Evolutionary conservation across 441 rosid genomes (phyloP), one percentile per base, ranked within the genome.

Genomic region (Theobroma grandiflorum): DNA sequence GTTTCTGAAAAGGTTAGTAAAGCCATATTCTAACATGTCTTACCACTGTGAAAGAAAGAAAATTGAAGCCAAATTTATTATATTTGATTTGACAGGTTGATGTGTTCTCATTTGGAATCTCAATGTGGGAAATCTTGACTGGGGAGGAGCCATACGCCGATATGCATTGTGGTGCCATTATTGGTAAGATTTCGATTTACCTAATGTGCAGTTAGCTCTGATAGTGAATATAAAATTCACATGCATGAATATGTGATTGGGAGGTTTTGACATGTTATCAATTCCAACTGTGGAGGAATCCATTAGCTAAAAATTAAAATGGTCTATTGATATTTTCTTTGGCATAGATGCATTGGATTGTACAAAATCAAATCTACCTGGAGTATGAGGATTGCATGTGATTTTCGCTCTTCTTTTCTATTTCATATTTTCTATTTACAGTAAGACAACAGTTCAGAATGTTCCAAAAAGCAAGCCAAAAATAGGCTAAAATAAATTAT

Each of bases 131-230:
- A 89, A 90, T 94, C 87, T 80, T 89, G 88, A 94, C 98, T 0
- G 89, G 94, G 65, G 94, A 94, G 82, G 99, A 94, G 81, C 99
- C 99, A 9, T 95, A 92, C 67, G 96, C 97, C 49, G 91, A 91
- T 81, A 89, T 95, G 98, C 98, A 95, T 74, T 93, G 95, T 77
- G 99, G 98, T 71, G 95, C 99, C 35, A 93, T 93, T 74, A 95
- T 95, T 73, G 98, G 98, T 93, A 80, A 85, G 85, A 35, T 63
- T 50, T 4, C 67, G 73, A 73, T 20, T n/a, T 57, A 43, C 20
- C 43, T 76, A 74, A 20, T 78, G 38, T 15, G 72, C 33, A 16
- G 50, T 69, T 22, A 66, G 66, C 42, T 40, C 59, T 26, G 49
- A 31, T 52, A 43, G 35, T 76, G 22, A 16, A n/a, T 12, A 52